Evolutionary conservation across 768 basidiomycete species (phyloP).

Genomic region (Calocybe cyanea): DNA sequence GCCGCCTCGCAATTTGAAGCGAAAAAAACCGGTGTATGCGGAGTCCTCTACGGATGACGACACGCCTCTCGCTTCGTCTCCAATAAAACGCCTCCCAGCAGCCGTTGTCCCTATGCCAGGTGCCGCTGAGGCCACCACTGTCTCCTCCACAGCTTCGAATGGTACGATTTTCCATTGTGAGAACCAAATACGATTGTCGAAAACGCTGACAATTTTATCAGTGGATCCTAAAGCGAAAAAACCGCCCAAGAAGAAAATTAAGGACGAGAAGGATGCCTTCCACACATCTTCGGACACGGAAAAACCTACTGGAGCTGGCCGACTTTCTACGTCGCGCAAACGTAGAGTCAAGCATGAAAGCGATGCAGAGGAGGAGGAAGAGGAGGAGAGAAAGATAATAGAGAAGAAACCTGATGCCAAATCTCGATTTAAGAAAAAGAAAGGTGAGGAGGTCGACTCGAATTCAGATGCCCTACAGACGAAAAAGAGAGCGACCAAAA

Average conservation of each 20-base stretch:
- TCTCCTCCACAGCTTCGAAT: slow-evolving; percentile 27
- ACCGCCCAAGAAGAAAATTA: slow-evolving; percentile 65
- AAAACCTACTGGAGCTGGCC: slow-evolving; percentile 33
- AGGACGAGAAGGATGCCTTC: slow-evolving; percentile 37
- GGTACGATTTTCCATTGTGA: too few relatives aligned
- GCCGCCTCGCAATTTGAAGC: slow-evolving; percentile 44
- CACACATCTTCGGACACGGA: slow-evolving; percentile 32
- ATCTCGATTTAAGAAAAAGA: slow-evolving; percentile 47
- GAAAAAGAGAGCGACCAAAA: slow-evolving; percentile 40
- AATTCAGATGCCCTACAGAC: slow-evolving; percentile 40
- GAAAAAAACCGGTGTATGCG: slow-evolving; percentile 52
- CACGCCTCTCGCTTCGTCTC: slow-evolving; percentile 68
- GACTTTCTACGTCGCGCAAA: slow-evolving; percentile 32
- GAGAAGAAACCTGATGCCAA: slow-evolving; percentile 45
- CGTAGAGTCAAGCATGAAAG: slow-evolving; percentile 49
- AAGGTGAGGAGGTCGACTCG: slow-evolving; percentile 48
- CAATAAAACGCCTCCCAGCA: slow-evolving; percentile 45
- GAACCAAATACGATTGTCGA: slow-evolving; percentile 29
- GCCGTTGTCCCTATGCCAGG: slow-evolving; percentile 39
- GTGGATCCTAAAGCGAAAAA: slow-evolving; percentile 44
- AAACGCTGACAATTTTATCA: slow-evolving; percentile 37
- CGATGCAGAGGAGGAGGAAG: slow-evolving; percentile 43
- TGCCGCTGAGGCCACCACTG: slow-evolving; percentile 33
- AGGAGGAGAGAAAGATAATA: slow-evolving; percentile 39
- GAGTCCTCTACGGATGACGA: slow-evolving; percentile 73